Evolutionary conservation across 2,329 filamentous ascomycete species (phyloP), one percentile per base, ranked within the genome.

Genomic region (Albifimbria verrucaria): DNA sequence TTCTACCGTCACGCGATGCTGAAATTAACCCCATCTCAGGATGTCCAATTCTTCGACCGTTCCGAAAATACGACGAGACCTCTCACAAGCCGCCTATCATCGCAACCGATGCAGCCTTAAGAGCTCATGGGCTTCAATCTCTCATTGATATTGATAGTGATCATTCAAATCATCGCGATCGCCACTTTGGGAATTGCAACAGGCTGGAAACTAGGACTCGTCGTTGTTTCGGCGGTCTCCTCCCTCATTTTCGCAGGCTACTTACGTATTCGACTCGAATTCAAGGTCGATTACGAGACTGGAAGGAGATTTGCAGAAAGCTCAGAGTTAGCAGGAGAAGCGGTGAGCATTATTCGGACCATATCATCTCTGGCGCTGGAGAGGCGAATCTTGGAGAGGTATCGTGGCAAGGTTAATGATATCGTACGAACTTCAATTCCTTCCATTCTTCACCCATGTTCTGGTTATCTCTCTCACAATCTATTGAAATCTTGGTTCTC

Each of bases 121-220:
- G 70, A 72, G 56, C 63, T 74, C 1, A 68, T 72, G 65, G 67
- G 68, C 1, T 64, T 66, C 51, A 73, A 72, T 41, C 55, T 73
- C 18, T 65, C 60, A 5, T 57, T 72, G 6, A 65, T 72, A 11
- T 11, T 68, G 18, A 64, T 71, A n/a, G 57, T 65, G 3, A 52
- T 66, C 2, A 51, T 74, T 25, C 68, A 68, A 21, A 57, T 74
- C 18, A 52, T 65, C 9, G 61, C 67, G 2, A 69, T 67, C 51
- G 62, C 62, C 39, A 63, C 76, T 5, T 57, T 81, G 0, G 71
- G 69, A 0, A 62, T 81, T 11, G 72, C 61, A 1, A 65, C 69
- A 49, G 69, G 69, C 12, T 80, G 75, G 76, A 77, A 75, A 46
- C 62, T 80, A 3, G 75, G 72, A 0, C 58, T 80, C 2, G 74